Conservation (phyloP, 306 rosid genomes). For the Lagenaria siceraria region DNA sequence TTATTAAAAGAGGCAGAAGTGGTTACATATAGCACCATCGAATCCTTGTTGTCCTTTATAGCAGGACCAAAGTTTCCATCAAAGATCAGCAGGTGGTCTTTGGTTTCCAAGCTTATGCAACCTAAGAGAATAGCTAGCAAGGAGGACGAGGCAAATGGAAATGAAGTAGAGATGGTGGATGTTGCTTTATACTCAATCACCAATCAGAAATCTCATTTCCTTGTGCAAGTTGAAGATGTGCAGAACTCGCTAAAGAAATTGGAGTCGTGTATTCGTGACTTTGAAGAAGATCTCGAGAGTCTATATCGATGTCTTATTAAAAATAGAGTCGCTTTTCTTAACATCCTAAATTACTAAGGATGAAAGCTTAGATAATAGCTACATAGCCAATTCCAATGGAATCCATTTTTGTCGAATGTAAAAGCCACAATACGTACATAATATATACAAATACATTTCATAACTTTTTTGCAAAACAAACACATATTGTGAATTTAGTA, state of each 20-base stretch:
- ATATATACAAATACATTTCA: not conserved
- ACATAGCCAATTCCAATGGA: not conserved
- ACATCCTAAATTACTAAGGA: slow-evolving; percentile 14
- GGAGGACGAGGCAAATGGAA: not conserved
- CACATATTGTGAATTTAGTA: not conserved
- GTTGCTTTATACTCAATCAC: not conserved
- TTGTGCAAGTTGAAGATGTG: not conserved
- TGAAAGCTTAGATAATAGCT: not conserved
- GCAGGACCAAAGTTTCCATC: slow-evolving; percentile 7
- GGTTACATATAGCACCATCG: not conserved
- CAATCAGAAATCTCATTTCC: not conserved
- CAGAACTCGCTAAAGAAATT: not conserved
- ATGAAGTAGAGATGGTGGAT: slow-evolving; percentile 16
- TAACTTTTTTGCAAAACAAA: not conserved
- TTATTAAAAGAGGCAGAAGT: slow-evolving; percentile 1
- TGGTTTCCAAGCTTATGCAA: slow-evolving; percentile 10
- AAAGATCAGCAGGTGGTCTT: slow-evolving; percentile 9
- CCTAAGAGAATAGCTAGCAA: slow-evolving; percentile 7
- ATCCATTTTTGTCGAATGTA: not conserved
- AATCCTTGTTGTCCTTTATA: slow-evolving; percentile 6
- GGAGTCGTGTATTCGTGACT: not conserved
- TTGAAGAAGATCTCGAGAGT: slow-evolving; percentile 9
- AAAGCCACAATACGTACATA: not conserved
- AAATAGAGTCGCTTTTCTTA: slow-evolving; percentile 19
- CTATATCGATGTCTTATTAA: slow-evolving; percentile 13